Evolutionary conservation across 805 yeast species (phyloP), one percentile per base, ranked within the genome.

Genomic region (Kuraishia capsulata): DNA sequence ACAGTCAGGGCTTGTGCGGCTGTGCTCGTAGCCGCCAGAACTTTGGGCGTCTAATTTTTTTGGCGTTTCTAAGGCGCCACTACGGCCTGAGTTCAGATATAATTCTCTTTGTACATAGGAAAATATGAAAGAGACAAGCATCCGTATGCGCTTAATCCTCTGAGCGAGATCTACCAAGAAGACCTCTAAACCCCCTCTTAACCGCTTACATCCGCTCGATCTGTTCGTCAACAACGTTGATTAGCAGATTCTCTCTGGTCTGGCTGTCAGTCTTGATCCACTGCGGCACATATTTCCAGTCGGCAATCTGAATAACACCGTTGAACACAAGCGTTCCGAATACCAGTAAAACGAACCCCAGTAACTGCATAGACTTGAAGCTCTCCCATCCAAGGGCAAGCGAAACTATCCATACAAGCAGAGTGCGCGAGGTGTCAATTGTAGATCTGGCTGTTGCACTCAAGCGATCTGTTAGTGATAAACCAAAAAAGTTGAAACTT

Each of bases 381-480:
- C 65, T 49, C 56, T 84, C 92, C 94, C 92, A 84, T 3, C 90
- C 92, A 44, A 83, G 50, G 18, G 57, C 38, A 37, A 84, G 60
- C 0, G 92, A 84, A 6, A 81, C 71, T 1, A 78, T 29, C 94
- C 94, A 84, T 14, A 84, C 89, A 20, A 81, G 57, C 19, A 82
- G 57, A 0, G 92, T 83, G 45, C 94, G 67, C 42, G 83, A 78
- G 0, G 88, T 78, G 51, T 84, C 94, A 37, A 84, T 72, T 2
- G 92, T 84, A 18, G 87, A 77, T 51, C 92, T 66, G 2, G 89
- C 69, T 1, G 94, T 83, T 25, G 94, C 92, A 38, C 82, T 77
- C 35, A 83, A 52, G 34, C 61, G 59, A 36, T 72, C 67, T 2
- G 94, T 84, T 29, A 84, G 61, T 6, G 85, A 69, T 30, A 82